A percentile compares a stretch with the other conserved stretches of the same genome.
Conservation (phyloP, 768 basidiomycete species). For the Suillus alpinus region DNA sequence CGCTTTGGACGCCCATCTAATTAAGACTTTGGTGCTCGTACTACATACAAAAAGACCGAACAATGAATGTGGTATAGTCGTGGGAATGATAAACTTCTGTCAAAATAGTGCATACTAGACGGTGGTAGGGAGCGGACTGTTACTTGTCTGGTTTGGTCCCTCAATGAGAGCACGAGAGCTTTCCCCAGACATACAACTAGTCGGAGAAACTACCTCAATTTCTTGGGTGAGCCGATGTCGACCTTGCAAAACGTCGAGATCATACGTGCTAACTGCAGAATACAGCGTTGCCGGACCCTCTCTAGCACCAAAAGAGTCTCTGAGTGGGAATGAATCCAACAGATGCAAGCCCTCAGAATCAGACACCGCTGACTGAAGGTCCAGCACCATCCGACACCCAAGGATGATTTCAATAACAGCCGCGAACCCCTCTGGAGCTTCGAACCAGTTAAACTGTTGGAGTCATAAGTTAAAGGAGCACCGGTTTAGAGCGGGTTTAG, state of each 20-base stretch:
- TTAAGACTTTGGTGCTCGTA: not conserved
- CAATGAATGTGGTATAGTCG: not conserved
- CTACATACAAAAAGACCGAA: not conserved
- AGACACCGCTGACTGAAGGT: not conserved
- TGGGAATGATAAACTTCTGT: not conserved
- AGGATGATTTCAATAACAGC: conserved; percentile 1
- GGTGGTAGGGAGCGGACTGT: not conserved
- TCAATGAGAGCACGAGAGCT: not conserved
- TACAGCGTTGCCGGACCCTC: not conserved
- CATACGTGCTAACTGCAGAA: not conserved
- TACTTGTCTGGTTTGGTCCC: not conserved
- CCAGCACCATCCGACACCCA: not conserved
- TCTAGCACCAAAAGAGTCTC: not conserved
- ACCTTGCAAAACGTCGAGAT: not conserved
- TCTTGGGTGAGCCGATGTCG: not conserved
- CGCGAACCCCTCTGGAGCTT: not conserved
- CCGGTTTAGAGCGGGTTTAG: too few species aligned
- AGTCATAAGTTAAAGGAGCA: not conserved
- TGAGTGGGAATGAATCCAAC: not conserved
- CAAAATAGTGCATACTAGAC: not conserved
- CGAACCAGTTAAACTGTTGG: not conserved
- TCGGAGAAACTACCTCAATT: not conserved
- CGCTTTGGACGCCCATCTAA: too few species aligned
- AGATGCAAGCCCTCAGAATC: not conserved
- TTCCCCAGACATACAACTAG: not conserved